Evolutionary conservation across 2,329 filamentous ascomycete genomes (phyloP).

Genomic region (Harringtonia lauricola): DNA sequence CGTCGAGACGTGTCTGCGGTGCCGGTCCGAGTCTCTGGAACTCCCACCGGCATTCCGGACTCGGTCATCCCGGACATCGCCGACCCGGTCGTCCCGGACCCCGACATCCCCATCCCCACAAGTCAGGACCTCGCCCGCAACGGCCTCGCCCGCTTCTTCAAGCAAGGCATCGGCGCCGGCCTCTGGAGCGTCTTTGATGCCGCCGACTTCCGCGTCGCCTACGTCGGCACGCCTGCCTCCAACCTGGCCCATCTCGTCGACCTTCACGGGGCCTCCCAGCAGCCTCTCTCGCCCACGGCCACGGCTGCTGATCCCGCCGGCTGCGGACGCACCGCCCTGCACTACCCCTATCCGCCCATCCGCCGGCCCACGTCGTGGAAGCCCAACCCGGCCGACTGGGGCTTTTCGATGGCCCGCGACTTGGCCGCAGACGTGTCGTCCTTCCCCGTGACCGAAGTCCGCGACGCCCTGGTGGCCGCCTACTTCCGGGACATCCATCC

Average conservation of each 20-base stretch:
- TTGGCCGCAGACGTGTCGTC: conserved; percentile 7
- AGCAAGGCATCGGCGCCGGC: conserved; percentile 8
- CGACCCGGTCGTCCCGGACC: not conserved
- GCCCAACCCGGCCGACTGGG: conserved; percentile 5
- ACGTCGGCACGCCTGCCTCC: conserved; percentile 11
- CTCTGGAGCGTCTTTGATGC: conserved; percentile 10
- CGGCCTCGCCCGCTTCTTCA: conserved; percentile 10
- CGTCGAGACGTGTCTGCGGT: not conserved
- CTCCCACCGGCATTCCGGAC: not conserved
- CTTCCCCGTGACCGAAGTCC: conserved; percentile 12
- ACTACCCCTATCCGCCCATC: conserved; percentile 12
- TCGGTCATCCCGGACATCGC: not conserved
- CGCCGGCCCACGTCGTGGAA: conserved; percentile 11
- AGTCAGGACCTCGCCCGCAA: conserved; percentile 4
- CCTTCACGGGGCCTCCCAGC: not conserved
- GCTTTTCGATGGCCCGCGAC: conserved; percentile 2
- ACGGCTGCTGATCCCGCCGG: not conserved
- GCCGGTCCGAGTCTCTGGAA: not conserved
- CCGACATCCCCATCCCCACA: not conserved
- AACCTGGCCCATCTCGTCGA: conserved; percentile 8
- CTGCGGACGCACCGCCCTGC: conserved; percentile 5
- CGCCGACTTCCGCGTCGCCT: conserved; percentile 10
- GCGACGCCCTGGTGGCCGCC: conserved; percentile 14
- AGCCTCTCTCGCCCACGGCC: not conserved
- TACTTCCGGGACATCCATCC: conserved; percentile 20